These are phyloP conservation scores for Leucosporidium scottii DNA, from an alignment of 768 basidiomycete species.

Conservation along the genomic window DNA sequence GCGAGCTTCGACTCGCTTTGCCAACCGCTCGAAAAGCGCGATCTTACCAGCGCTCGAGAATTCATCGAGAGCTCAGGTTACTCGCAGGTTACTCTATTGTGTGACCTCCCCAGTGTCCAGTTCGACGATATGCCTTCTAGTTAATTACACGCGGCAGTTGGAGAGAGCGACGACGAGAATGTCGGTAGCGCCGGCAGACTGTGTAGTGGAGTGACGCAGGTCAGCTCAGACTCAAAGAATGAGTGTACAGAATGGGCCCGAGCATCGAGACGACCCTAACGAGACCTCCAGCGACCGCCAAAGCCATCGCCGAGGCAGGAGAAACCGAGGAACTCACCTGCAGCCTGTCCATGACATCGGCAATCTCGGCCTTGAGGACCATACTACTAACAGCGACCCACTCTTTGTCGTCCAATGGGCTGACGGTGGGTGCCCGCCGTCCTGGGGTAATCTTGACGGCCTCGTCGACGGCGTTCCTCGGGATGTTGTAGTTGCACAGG, in stretches of 20 bases:
- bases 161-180: conserved; percentile 80
- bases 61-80: too few relatives aligned
- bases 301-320: too few relatives aligned
- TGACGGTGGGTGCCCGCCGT: conserved; percentile 75
- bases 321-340: conserved; percentile 42
- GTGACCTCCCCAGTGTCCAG: too few relatives aligned
- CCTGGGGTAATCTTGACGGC: conserved; percentile 78
- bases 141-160: conserved; percentile 75
- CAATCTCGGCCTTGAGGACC: conserved; percentile 50
- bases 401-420: conserved; percentile 64
- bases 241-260: not conserved
- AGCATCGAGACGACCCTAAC: too few relatives aligned
- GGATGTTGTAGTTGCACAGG: conserved; percentile 84
- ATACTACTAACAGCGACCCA: conserved; percentile 92
- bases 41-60: too few relatives aligned
- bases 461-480: conserved; percentile 54
- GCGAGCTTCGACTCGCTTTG: too few relatives aligned
- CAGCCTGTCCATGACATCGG: conserved; percentile 81
- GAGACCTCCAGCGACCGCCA: too few relatives aligned
- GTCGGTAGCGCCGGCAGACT: conserved; percentile 73
- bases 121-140: not conserved
- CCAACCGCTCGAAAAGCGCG: too few relatives aligned
- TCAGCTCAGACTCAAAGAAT: not conserved
- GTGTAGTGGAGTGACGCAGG: not conserved
- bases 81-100: too few relatives aligned